Evolutionary conservation across 169 alveolate genomes (phyloP), one percentile per base, ranked within the genome.

Genomic region (Amoebophrya sp.): DNA sequence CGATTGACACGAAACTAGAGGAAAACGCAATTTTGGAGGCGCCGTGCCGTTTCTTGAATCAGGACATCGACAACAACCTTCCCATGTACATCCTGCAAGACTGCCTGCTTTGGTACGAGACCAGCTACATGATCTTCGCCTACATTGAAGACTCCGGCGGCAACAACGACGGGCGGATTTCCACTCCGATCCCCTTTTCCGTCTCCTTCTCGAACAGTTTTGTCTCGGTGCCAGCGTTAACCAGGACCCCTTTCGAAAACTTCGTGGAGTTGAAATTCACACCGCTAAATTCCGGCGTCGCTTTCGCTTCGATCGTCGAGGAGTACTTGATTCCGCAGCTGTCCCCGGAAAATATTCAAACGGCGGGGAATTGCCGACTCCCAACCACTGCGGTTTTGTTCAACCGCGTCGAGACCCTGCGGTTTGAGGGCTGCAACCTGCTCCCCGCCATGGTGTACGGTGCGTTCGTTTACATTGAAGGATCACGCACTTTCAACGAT

Each of bases 161-260:
- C 35, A 66, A 66, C 83, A 66, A 66, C 83, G 83, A 66, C 83
- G 83, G 83, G 35, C 83, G 83, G 35, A 66, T 66, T n/a, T 25
- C 38, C 10, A 66, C 83, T 3, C 83, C 83, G 83, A 66, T 66
- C 18, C 83, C 83, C 32, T 66, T 66, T 25, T 66, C 83, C 32
- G 83, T 66, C 32, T 0, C 29, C 38, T 66, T 66, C 83, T 66
- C 83, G 83, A 66, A 66, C 83, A 12, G 35, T 25, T 66, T 66
- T 25, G 1, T 25, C 83, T 25, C 1, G 32, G 83, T 25, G 83
- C 83, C 83, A 25, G 83, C 83, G 35, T 25, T 66, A 25, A 66
- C 83, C 10, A 66, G 83, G 83, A 66, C 83, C 32, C 83, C 83
- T 2, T 66, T 25, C 10, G 83, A 66, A 25, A 66, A 66, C 83